Conservation (phyloP, 345 rosid genomes). For the Trapa incisa region DNA sequence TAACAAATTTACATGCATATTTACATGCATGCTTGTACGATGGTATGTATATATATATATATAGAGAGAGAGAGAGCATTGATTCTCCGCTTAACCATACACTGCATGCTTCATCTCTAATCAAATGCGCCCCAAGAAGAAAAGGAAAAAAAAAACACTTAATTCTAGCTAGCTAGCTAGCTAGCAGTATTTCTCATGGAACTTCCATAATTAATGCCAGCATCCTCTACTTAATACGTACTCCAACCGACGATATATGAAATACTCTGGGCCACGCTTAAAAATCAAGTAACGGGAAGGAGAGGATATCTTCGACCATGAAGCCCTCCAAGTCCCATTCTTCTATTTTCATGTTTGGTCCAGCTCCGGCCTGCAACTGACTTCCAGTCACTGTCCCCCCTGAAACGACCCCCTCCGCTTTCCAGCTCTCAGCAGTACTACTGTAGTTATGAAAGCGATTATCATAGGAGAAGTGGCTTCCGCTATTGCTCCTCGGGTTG, state of each 20-base stretch:
- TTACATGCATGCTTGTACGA: neutral
- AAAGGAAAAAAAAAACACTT: neutral
- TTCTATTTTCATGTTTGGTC: conserved; percentile 62
- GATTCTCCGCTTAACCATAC: neutral
- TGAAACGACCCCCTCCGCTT: conserved; percentile 22
- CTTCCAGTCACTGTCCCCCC: conserved; percentile 41
- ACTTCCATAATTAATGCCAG: neutral
- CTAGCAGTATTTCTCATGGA: neutral
- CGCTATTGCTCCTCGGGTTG: conserved; percentile 16
- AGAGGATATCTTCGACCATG: conserved; percentile 41
- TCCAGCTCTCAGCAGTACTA: conserved; percentile 19
- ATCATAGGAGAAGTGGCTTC: conserved; percentile 26
- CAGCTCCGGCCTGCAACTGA: conserved; percentile 28
- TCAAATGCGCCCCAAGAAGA: neutral
- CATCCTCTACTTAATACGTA: too few species aligned
- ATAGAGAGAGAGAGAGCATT: neutral
- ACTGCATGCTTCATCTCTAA: neutral
- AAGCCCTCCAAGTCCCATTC: conserved; percentile 90
- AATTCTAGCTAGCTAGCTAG: neutral
- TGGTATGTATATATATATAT: too few species aligned
- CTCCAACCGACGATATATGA: too few species aligned
- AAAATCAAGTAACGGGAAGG: conserved; percentile 80
- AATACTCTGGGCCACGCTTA: conserved; percentile 12
- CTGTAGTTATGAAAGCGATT: conserved; percentile 30
- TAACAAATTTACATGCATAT: neutral